Base-by-base conservation (phyloP, 1,139 yeast species). In the Sugiyamaella pinicola region DNA sequence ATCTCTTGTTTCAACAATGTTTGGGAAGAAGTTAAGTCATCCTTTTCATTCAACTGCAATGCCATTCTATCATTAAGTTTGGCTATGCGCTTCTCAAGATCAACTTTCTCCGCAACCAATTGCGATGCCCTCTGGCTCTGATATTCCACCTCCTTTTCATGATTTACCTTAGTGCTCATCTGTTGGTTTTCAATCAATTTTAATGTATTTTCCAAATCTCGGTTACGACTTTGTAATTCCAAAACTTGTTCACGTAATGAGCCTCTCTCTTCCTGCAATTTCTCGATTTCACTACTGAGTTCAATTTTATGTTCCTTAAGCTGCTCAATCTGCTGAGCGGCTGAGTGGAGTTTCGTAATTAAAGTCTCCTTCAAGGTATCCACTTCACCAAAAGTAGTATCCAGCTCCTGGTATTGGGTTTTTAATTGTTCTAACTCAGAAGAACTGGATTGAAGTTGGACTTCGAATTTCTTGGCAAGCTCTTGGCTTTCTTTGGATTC, bases 51-150 rank as follows among this genome's bases (percentile, higher is more conserved):
- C 2, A 37, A 17, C n/a, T n/a, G 33, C 9, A 33, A 12, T 7
- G 4, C 33, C 7, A 26, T 67, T 61, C 81, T 84, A 39, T 70
- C 73, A 54, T 80, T 84, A 52, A 81, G 74, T 45, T 76, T 83
- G 47, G 69, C 61, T 0, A 63, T 62, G 56, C 22, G 41, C 17
- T 35, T 31, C 29, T 45, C 35, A 17, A 43, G 24, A 13, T 47
- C 40, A 15, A 33, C 31, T 26, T 26, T 26, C 31, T 26, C 31
- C 31, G 12, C 12, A 3, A 7, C 31, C 9, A 26, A 26, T 26
- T 26, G 31, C 12, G 31, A 26, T n/a, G 12, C 10, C 31, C 12
- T 26, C 9, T 26, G 34, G 6, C 38, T 44, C 12, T n/a, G 17
- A 1, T 2, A 10, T 17, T 41, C 52, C 3, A 31, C 13, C 13